Percentiles rank a stretch among this genome's conserved stretches.
phyloP scores from a whole-genome alignment of 306 rosid genomes.

The Heteromeles arbutifolia region DNA sequence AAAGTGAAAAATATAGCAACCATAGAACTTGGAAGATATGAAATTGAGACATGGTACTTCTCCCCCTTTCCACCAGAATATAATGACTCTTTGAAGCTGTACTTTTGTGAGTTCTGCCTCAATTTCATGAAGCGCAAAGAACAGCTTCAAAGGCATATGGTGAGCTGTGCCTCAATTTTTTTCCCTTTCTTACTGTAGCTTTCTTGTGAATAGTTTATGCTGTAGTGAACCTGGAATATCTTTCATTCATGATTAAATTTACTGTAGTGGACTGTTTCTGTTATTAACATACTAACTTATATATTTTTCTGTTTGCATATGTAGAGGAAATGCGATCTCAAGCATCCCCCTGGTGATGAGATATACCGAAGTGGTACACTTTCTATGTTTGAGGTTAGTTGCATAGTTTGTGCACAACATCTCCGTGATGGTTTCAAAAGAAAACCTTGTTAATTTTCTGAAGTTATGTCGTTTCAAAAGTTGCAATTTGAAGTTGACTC shows the following conservation, averaged over 20 bases:
- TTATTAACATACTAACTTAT: background rate
- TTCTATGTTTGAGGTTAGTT: slow-evolving; percentile 95
- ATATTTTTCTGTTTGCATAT: slow-evolving; percentile 16
- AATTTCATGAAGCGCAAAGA: slow-evolving; percentile 99
- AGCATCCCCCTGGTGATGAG: slow-evolving; percentile 99
- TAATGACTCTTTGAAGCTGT: slow-evolving; percentile 83
- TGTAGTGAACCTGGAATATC: background rate
- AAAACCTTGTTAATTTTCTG: background rate
- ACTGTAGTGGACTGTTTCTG: background rate
- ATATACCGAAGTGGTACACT: slow-evolving; percentile 94
- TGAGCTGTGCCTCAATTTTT: slow-evolving; percentile 44
- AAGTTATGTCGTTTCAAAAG: background rate
- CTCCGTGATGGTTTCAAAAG: background rate
- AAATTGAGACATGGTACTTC: slow-evolving; percentile 99
- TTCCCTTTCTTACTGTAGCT: slow-evolving; percentile 9
- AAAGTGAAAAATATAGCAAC: slow-evolving; percentile 99
- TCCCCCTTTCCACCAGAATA: slow-evolving; percentile 98
- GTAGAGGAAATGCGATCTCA: slow-evolving; percentile 97
- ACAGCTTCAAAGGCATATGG: slow-evolving; percentile 99
- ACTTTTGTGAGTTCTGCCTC: slow-evolving; percentile 97
- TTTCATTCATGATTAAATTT: background rate
- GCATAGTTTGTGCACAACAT: background rate
- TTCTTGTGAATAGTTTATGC: slow-evolving; percentile 4
- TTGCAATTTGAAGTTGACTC: background rate
- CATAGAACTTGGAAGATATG: slow-evolving; percentile 97